Percentiles rank a stretch among this genome's conserved stretches.
phyloP scores from a whole-genome alignment of 108 stramenopile species.

The Cyclostephanos invisitatus region DNA sequence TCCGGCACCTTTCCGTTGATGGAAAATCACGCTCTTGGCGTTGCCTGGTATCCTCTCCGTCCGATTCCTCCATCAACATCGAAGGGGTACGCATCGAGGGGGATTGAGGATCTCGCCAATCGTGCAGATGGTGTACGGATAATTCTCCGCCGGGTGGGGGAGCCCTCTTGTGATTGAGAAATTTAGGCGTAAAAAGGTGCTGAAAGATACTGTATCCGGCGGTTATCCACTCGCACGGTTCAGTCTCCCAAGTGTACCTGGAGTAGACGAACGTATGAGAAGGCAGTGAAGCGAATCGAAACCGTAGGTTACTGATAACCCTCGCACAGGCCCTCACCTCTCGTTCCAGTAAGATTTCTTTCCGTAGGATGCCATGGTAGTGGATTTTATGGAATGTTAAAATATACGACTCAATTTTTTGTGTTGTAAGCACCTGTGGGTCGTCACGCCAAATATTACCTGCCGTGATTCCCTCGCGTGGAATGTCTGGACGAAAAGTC shows the following conservation, averaged over 20 bases:
- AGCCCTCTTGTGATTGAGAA: constrained; percentile 22
- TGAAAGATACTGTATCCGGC: constrained; percentile 13
- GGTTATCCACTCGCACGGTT: constrained; percentile 41
- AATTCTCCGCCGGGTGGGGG: constrained; percentile 29
- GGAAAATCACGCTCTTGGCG: constrained; percentile 51
- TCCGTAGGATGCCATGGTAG: constrained; percentile 39
- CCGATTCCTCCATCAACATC: constrained; percentile 1
- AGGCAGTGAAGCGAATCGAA: not conserved
- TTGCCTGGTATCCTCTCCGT: constrained; percentile 19
- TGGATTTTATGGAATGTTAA: not conserved
- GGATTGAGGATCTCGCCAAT: constrained; percentile 9
- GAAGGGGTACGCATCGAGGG: not conserved
- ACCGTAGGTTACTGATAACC: not conserved
- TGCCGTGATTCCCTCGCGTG: no score
- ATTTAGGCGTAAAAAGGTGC: constrained; percentile 25
- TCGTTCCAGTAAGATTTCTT: constrained; percentile 40
- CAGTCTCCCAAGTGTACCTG: constrained; percentile 24
- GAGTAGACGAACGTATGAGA: not conserved
- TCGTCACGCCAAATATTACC: no score
- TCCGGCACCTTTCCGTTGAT: constrained; percentile 44
- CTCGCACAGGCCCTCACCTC: constrained; percentile 13
- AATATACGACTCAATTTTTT: no score
- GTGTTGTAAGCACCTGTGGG: no score
- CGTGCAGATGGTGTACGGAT: constrained; percentile 10
- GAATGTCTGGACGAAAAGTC: no score